These are phyloP conservation scores for Zygosaccharomyces siamensis DNA, from an alignment of 805 yeast genomes.

Conservation along the genomic window DNA sequence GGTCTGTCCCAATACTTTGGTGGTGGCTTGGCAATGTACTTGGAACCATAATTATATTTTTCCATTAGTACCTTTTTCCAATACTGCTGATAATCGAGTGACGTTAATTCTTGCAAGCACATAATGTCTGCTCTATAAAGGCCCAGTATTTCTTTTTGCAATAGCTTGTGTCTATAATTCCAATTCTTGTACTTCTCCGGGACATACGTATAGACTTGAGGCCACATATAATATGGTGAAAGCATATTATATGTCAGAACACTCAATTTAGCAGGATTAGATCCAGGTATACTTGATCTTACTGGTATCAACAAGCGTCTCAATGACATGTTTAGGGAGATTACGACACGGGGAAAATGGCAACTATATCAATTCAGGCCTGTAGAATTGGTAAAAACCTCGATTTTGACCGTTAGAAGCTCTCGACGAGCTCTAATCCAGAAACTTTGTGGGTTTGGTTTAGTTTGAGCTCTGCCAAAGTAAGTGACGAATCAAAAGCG, in stretches of 20 bases:
- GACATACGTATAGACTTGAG: constrained; percentile 48
- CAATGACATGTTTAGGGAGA: constrained; percentile 2
- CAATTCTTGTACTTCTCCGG: constrained; percentile 45
- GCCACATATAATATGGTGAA: constrained; percentile 58
- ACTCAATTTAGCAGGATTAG: constrained; percentile 24
- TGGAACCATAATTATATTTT: constrained; percentile 41
- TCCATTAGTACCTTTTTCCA: constrained; percentile 37
- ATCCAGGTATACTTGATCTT: constrained; percentile 7
- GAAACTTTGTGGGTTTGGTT: background rate
- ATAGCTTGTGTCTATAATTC: constrained; percentile 44
- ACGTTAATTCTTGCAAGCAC: constrained; percentile 55
- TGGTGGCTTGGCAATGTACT: constrained; percentile 45
- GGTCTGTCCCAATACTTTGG: constrained; percentile 51
- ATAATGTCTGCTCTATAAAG: constrained; percentile 47
- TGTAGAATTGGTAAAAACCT: background rate
- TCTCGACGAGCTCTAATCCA: background rate
- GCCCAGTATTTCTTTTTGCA: constrained; percentile 36
- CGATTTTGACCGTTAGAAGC: background rate
- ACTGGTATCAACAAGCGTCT: constrained; percentile 14
- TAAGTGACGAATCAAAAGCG: background rate
- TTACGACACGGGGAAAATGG: background rate
- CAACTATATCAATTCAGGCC: background rate
- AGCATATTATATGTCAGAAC: constrained; percentile 44
- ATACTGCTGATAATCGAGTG: constrained; percentile 36
- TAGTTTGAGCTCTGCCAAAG: background rate